Evolutionary conservation across 257 asterid genomes (phyloP).

Genomic region (Solanum chilense): DNA sequence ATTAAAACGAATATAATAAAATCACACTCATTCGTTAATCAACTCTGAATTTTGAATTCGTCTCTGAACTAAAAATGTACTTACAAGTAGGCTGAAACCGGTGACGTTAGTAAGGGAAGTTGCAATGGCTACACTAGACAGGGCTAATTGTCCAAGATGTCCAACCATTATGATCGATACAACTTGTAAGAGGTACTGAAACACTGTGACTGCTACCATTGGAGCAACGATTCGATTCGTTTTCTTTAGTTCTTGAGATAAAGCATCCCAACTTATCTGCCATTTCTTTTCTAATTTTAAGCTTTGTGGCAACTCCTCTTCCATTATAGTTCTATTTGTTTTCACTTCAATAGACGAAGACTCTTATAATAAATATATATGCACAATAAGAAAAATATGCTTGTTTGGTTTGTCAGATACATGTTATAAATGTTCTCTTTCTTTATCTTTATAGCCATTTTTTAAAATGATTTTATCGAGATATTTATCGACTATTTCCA

Average conservation of each 20-base stretch:
- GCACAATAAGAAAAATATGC: background rate
- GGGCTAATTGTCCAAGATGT: slow-evolving; percentile 23
- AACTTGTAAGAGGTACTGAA: slow-evolving; percentile 32
- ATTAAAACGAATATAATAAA: background rate
- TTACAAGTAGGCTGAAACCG: slow-evolving; percentile 37
- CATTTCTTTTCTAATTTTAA: slow-evolving; percentile 1
- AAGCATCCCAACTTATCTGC: background rate
- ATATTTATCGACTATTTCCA: background rate
- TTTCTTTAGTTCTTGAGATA: slow-evolving; percentile 24
- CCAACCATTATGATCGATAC: slow-evolving; percentile 40
- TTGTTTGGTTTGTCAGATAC: background rate
- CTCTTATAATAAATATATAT: background rate
- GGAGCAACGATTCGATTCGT: slow-evolving; percentile 32
- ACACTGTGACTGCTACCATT: slow-evolving; percentile 32
- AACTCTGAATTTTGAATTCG: background rate
- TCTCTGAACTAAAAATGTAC: background rate
- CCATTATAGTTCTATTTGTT: background rate
- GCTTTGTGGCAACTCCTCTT: background rate
- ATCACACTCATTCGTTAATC: background rate
- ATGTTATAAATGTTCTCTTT: no score
- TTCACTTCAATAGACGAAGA: background rate
- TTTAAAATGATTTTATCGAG: no score
- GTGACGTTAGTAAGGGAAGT: slow-evolving; percentile 33
- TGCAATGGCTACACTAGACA: slow-evolving; percentile 36
- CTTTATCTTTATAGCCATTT: no score